Percentiles rank a stretch among this genome's conserved stretches.
Evolutionary conservation across 805 yeast species (phyloP).

Genomic region (Candida sakaeoensis): DNA sequence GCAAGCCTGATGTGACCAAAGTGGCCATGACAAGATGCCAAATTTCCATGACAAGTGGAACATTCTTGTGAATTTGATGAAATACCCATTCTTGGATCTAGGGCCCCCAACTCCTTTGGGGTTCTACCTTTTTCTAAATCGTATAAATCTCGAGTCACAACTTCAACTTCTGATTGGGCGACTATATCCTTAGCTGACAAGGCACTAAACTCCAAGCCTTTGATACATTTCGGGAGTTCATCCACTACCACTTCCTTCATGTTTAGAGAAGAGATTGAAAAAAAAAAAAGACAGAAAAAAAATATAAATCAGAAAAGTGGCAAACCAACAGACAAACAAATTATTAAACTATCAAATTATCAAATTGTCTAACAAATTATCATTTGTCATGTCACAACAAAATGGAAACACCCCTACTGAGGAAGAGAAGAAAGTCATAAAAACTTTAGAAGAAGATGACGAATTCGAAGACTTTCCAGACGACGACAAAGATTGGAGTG

Average conservation of each 20-base stretch:
- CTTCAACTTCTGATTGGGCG: constrained; percentile 92
- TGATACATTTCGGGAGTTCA: constrained; percentile 83
- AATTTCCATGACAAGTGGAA: constrained; percentile 83
- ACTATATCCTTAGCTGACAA: constrained; percentile 87
- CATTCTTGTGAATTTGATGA: constrained; percentile 85
- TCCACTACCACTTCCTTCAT: constrained; percentile 60
- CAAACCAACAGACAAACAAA: background rate
- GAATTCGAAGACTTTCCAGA: constrained; percentile 96
- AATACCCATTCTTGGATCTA: constrained; percentile 92
- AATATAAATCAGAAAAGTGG: constrained; percentile 2
- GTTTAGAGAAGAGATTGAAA: background rate
- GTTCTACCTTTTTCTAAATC: constrained; percentile 85
- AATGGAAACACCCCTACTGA: constrained; percentile 11
- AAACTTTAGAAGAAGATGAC: constrained; percentile 89
- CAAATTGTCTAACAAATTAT: too few species aligned
- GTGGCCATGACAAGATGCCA: constrained; percentile 97
- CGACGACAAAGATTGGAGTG: constrained; percentile 78
- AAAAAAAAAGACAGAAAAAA: constrained; percentile 6
- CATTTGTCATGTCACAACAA: too few species aligned
- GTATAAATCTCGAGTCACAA: constrained; percentile 84
- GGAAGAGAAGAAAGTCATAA: constrained; percentile 44
- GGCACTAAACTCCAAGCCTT: constrained; percentile 89
- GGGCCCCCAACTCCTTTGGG: constrained; percentile 82
- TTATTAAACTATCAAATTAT: too few species aligned
- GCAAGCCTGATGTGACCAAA: constrained; percentile 94